phyloP scores from a whole-genome alignment of 2,329 filamentous ascomycete genomes.

The Coniochaeta prunicola region DNA sequence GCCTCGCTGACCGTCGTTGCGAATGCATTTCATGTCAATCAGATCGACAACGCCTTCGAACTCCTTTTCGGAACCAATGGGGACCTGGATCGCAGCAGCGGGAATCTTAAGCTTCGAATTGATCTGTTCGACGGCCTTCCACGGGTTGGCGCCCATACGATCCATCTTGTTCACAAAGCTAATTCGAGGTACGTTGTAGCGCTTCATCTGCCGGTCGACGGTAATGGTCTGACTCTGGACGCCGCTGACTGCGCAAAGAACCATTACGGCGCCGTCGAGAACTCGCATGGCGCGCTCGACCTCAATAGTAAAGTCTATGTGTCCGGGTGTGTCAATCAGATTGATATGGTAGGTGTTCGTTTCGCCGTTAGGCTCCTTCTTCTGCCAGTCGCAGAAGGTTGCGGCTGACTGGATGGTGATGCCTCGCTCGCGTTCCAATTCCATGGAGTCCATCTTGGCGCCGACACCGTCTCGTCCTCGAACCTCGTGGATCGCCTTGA shows the following conservation, averaged over 20 bases:
- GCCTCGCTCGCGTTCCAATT: slow-evolving; percentile 94
- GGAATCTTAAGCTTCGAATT: slow-evolving; percentile 91
- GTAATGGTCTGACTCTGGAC: slow-evolving; percentile 98
- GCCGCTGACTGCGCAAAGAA: slow-evolving; percentile 92
- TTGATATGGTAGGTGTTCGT: slow-evolving; percentile 96
- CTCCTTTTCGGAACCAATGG: slow-evolving; percentile 85
- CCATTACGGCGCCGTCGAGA: slow-evolving; percentile 95
- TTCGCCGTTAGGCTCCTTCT: slow-evolving; percentile 66
- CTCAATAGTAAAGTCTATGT: slow-evolving; percentile 99
- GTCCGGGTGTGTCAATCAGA: slow-evolving; percentile 95
- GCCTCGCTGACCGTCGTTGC: slow-evolving; percentile 80
- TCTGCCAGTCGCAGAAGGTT: slow-evolving; percentile 95
- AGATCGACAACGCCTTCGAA: slow-evolving; percentile 92
- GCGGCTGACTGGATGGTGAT: slow-evolving; percentile 98
- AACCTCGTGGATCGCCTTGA: slow-evolving; percentile 95
- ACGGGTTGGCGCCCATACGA: slow-evolving; percentile 95
- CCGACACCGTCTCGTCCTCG: slow-evolving; percentile 90
- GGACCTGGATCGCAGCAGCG: slow-evolving; percentile 88
- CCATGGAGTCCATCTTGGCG: slow-evolving; percentile 99
- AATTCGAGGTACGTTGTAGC: slow-evolving; percentile 92
- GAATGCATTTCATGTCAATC: slow-evolving; percentile 85
- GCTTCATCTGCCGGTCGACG: slow-evolving; percentile 96
- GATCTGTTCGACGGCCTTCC: slow-evolving; percentile 96
- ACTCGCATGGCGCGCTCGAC: slow-evolving; percentile 93
- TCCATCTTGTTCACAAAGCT: slow-evolving; percentile 99